Percentiles rank a stretch among this genome's conserved stretches.
Evolutionary conservation across 2,329 filamentous ascomycete genomes (phyloP).

Genomic region (Thelonectria blattea): DNA sequence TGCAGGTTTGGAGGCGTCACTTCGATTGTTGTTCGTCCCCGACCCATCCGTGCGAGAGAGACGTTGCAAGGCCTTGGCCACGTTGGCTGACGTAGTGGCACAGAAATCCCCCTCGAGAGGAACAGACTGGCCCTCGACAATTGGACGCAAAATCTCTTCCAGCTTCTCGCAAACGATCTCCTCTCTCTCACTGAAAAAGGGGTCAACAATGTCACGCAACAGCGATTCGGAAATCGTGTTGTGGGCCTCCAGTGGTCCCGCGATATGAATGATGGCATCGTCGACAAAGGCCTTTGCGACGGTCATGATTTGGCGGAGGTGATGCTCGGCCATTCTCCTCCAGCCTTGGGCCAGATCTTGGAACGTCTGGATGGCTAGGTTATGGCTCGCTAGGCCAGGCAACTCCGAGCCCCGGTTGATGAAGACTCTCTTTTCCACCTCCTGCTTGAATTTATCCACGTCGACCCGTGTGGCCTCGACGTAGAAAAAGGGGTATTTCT

Average conservation of each 20-base stretch:
- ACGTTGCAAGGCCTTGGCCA: too few relatives aligned
- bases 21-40: too few relatives aligned
- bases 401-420: conserved; percentile 47
- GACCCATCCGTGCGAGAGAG: too few relatives aligned
- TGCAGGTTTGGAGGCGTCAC: background rate
- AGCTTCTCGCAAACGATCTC: conserved; percentile 41
- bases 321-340: conserved; percentile 42
- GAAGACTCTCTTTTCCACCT: conserved; percentile 41
- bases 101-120: conserved; percentile 39
- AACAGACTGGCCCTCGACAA: conserved; percentile 35
- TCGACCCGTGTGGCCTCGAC: conserved; percentile 29
- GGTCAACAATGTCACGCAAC: conserved; percentile 27
- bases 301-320: conserved; percentile 41
- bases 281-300: conserved; percentile 44
- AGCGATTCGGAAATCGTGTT: conserved; percentile 21
- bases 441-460: conserved; percentile 19
- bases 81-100: background rate
- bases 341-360: conserved; percentile 45
- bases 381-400: conserved; percentile 43
- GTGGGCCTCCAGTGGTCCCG: conserved; percentile 19
- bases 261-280: conserved; percentile 41
- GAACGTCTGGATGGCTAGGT: conserved; percentile 46
- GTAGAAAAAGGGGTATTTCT: background rate
- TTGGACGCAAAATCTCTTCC: conserved; percentile 46
- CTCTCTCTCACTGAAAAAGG: conserved; percentile 42